These are phyloP conservation scores for Pyrenochaeta sp. DNA, from an alignment of 2,329 filamentous ascomycete species.

Conservation along the genomic window DNA sequence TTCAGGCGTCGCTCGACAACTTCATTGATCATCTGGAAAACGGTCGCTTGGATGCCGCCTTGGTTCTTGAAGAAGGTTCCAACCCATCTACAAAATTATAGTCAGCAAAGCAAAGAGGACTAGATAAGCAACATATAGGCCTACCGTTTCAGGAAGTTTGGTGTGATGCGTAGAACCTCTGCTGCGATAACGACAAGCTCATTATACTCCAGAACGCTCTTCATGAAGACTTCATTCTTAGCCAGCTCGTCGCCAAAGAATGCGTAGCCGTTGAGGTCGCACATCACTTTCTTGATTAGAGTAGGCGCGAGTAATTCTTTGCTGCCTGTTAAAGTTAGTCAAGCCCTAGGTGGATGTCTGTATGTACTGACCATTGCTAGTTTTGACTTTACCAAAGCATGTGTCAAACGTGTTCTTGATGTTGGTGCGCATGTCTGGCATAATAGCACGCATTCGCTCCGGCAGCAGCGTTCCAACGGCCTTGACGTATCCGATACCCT, in stretches of 20 bases:
- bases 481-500: slow-evolving; percentile 23
- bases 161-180: slow-evolving; percentile 1
- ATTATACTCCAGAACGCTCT: background rate
- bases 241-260: slow-evolving; percentile 9
- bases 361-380: background rate
- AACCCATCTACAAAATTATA: background rate
- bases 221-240: background rate
- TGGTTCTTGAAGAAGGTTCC: background rate
- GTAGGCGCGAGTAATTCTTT: background rate
- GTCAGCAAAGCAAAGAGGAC: background rate
- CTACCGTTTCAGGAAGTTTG: background rate
- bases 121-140: background rate
- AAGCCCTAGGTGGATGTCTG: background rate
- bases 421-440: slow-evolving; percentile 3
- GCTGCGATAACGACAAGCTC: slow-evolving; percentile 2
- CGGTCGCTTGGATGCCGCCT: background rate
- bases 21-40: background rate
- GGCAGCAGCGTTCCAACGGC: slow-evolving; percentile 21
- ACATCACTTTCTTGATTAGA: slow-evolving; percentile 1
- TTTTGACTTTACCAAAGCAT: background rate
- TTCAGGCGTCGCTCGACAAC: background rate
- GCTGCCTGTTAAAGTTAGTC: background rate
- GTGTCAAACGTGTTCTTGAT: background rate
- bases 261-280: slow-evolving; percentile 1
- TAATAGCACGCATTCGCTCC: slow-evolving; percentile 3